phyloP scores from a whole-genome alignment of 768 basidiomycete genomes.

The Hygrophorus pudorinus region DNA sequence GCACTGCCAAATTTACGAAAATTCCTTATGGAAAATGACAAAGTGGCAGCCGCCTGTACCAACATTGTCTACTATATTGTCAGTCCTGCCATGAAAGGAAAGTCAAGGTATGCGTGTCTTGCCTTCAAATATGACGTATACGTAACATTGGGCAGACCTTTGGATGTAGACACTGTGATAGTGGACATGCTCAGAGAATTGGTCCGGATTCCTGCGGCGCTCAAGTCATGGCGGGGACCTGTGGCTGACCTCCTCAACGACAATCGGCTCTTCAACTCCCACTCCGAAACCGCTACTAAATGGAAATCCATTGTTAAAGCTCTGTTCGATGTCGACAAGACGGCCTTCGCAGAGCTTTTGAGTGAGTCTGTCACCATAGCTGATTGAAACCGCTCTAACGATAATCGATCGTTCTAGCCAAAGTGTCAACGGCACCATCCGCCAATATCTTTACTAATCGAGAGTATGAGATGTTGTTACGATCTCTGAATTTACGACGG shows the following conservation, averaged over 20 bases:
- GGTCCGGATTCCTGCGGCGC: constrained; percentile 61
- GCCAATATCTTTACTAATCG: constrained; percentile 94
- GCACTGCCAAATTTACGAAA: constrained; percentile 69
- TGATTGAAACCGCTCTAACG: constrained; percentile 21
- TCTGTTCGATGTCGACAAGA: constrained; percentile 80
- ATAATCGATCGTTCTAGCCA: constrained; percentile 32
- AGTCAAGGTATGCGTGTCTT: constrained; percentile 43
- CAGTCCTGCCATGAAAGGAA: constrained; percentile 69
- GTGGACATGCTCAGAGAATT: constrained; percentile 69
- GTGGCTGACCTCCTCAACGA: constrained; percentile 81
- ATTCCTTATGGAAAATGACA: constrained; percentile 80
- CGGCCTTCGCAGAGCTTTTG: constrained; percentile 75
- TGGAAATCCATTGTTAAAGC: constrained; percentile 78
- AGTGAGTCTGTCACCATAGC: constrained; percentile 32
- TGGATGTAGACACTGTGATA: constrained; percentile 65
- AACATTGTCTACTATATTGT: constrained; percentile 83
- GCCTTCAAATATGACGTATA: background rate
- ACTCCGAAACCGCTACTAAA: constrained; percentile 38
- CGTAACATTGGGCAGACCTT: constrained; percentile 38
- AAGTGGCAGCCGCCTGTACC: constrained; percentile 64
- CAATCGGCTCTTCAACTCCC: constrained; percentile 75
- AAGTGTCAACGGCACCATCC: constrained; percentile 76
- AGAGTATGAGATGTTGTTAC: constrained; percentile 85
- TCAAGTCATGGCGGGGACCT: constrained; percentile 78
- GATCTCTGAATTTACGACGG: constrained; percentile 79